A percentile compares a stretch with the other conserved stretches of the same genome.
phyloP scores from a whole-genome alignment of 2,329 filamentous ascomycete species.

The Fusarium gaditjirri region DNA sequence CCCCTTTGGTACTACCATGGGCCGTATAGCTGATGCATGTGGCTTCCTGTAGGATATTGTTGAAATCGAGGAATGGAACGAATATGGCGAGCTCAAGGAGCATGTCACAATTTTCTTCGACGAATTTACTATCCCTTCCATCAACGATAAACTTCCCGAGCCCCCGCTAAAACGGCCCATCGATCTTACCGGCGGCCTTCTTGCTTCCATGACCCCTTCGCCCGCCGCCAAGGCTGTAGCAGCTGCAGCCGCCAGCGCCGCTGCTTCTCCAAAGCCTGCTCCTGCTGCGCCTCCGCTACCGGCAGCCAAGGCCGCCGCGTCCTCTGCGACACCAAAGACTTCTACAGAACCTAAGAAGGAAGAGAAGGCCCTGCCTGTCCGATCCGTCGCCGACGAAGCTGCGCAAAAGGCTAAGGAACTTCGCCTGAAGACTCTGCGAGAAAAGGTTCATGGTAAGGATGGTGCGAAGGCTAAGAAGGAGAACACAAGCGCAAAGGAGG shows the following conservation, averaged over 20 bases:
- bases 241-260: constrained; percentile 30
- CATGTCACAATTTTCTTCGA: constrained; percentile 78
- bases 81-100: constrained; percentile 93
- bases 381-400: constrained; percentile 72
- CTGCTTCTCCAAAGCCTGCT: constrained; percentile 39
- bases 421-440: constrained; percentile 62
- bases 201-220: constrained; percentile 40
- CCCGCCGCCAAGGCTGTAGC: constrained; percentile 40
- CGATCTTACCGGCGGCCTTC: constrained; percentile 26
- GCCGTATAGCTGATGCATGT: not conserved
- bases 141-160: constrained; percentile 62
- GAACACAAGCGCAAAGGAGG: not conserved
- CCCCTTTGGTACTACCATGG: not conserved
- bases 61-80: constrained; percentile 98
- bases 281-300: constrained; percentile 41
- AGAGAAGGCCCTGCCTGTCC: constrained; percentile 56
- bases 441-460: constrained; percentile 65
- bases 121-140: constrained; percentile 67
- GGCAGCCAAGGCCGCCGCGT: constrained; percentile 30
- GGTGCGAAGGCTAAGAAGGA: constrained; percentile 24
- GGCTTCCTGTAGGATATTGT: constrained; percentile 76
- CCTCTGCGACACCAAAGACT: constrained; percentile 25
- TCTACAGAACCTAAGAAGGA: constrained; percentile 37
- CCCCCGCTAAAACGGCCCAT: constrained; percentile 43
- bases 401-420: constrained; percentile 71